These are phyloP conservation scores for Rubus parviflorus DNA, from an alignment of 306 rosid species.

Conservation along the genomic window DNA sequence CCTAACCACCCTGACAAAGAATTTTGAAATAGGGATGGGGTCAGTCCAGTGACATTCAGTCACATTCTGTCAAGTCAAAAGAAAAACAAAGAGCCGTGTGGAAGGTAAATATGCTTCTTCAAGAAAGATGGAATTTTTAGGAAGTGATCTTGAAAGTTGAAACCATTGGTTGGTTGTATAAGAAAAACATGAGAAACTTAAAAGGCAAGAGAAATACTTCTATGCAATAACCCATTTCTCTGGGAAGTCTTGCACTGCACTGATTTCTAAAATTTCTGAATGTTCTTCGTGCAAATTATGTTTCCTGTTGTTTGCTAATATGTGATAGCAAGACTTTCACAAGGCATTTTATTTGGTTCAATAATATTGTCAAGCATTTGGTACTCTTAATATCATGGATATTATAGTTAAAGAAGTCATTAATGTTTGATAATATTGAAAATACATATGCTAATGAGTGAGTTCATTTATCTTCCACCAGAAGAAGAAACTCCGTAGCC, in stretches of 20 bases:
- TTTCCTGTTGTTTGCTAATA: not conserved
- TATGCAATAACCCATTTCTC: not conserved
- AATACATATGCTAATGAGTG: not conserved
- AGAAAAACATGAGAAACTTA: not conserved
- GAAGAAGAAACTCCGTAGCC: slow-evolving; percentile 53
- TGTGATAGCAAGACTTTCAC: not conserved
- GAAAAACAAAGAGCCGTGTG: not conserved
- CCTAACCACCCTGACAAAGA: not conserved
- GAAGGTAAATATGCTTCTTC: not conserved
- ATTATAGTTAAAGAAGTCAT: not conserved
- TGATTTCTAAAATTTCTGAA: not conserved
- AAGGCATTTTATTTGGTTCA: not conserved
- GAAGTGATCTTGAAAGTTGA: not conserved
- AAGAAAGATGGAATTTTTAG: not conserved
- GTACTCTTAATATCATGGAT: not conserved
- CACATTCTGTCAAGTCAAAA: not conserved
- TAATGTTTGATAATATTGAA: not conserved
- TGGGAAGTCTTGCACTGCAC: not conserved
- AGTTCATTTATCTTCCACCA: slow-evolving; percentile 2
- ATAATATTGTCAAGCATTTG: not conserved
- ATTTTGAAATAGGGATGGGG: not conserved
- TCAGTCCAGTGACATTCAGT: not conserved
- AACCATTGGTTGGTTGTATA: not conserved
- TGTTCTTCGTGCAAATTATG: not conserved
- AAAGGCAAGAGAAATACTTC: not conserved